Conservation (phyloP, 805 yeast genomes). For the Kregervanrija delftensis region DNA sequence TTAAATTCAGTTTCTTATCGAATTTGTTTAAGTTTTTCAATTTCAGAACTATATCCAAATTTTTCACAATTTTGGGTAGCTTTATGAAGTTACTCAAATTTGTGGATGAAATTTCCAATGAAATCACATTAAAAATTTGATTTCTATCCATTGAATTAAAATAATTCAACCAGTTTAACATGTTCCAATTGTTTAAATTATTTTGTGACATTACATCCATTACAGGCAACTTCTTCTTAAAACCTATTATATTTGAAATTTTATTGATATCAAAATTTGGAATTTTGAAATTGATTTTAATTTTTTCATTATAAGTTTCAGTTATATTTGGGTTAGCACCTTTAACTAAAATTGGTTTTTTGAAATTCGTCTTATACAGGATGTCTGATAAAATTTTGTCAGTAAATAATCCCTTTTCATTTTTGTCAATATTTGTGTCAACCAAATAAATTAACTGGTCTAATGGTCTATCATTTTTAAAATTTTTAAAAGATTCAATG, state of each 20-base stretch:
- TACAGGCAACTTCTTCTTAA: slow-evolving; percentile 60
- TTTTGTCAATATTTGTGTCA: slow-evolving; percentile 14
- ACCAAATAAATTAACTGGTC: slow-evolving; percentile 24
- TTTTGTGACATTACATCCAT: slow-evolving; percentile 87
- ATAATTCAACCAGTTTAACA: slow-evolving; percentile 71
- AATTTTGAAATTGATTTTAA: slow-evolving; percentile 18
- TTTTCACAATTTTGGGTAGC: slow-evolving; percentile 62
- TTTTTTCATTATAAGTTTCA: slow-evolving; percentile 8
- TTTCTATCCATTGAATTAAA: slow-evolving; percentile 48
- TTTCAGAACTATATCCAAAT: slow-evolving; percentile 60
- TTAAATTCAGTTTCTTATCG: slow-evolving; percentile 10
- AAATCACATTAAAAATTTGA: slow-evolving; percentile 70
- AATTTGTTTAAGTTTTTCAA: slow-evolving; percentile 42
- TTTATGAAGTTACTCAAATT: slow-evolving; percentile 39
- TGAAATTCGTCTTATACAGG: slow-evolving; percentile 22
- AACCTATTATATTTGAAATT: slow-evolving; percentile 56
- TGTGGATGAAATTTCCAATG: slow-evolving; percentile 67
- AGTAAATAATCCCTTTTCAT: slow-evolving; percentile 15
- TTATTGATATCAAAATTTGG: slow-evolving; percentile 55
- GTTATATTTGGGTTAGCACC: slow-evolving; percentile 17
- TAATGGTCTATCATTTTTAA: slow-evolving; percentile 20
- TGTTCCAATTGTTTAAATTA: slow-evolving; percentile 55
- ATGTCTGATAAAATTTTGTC: slow-evolving; percentile 19
- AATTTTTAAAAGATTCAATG: slow-evolving; percentile 29
- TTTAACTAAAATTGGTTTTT: slow-evolving; percentile 27